A percentile compares a stretch with the other conserved stretches of the same genome.
phyloP scores from a whole-genome alignment of 345 rosid genomes.

The Eucalyptus sp. region DNA sequence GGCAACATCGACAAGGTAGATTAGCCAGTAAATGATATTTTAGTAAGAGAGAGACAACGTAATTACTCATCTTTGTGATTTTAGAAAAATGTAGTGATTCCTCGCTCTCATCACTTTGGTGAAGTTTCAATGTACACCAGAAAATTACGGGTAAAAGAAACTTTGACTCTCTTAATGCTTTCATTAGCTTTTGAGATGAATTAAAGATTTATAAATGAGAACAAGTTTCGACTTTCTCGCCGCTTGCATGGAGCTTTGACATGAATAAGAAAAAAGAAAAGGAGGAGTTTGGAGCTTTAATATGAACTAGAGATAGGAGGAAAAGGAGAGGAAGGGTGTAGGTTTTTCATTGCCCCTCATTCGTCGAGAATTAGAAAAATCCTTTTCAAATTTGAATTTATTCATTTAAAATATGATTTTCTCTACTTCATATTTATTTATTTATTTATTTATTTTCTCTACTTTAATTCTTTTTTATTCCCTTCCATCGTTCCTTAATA shows the following conservation, averaged over 20 bases:
- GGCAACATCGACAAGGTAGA: accelerated
- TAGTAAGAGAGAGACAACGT: not conserved
- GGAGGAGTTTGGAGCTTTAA: not conserved
- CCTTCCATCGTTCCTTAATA: no score
- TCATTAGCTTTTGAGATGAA: not conserved
- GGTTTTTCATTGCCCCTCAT: not conserved
- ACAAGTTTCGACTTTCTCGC: not conserved
- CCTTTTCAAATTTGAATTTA: accelerated
- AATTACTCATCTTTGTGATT: not conserved
- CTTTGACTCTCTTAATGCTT: not conserved
- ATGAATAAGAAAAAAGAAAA: no score
- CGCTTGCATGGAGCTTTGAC: not conserved
- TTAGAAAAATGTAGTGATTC: no score
- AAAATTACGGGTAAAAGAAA: not conserved
- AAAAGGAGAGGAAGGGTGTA: not conserved
- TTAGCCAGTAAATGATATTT: no score
- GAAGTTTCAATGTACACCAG: not conserved
- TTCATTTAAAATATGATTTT: not conserved
- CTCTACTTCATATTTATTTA: not conserved
- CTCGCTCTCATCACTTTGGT: not conserved
- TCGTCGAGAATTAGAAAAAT: not conserved
- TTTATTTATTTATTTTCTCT: not conserved
- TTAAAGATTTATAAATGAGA: not conserved
- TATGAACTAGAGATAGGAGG: not conserved
- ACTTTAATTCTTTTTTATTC: no score